These are phyloP conservation scores for Penicillium psychrofluorescens DNA, from an alignment of 495 filamentous ascomycete genomes.

Conservation along the genomic window DNA sequence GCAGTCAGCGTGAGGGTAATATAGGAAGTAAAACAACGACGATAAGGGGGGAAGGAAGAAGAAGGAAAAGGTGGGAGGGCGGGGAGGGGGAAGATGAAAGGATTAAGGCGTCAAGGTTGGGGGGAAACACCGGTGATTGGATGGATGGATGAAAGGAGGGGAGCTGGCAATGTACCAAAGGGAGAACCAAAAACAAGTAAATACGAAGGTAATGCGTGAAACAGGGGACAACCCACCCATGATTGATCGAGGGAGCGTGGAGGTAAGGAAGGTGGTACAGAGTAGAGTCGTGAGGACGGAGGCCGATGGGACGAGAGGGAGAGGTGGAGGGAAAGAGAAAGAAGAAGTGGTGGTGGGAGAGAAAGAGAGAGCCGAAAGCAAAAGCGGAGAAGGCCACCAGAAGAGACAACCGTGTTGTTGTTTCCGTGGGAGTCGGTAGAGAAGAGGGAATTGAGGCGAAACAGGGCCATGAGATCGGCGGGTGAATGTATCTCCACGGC, in stretches of 20 bases:
- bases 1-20: slow-evolving; percentile 12
- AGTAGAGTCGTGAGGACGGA: background rate
- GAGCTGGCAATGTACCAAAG: slow-evolving; percentile 18
- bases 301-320: slow-evolving; percentile 10
- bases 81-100: slow-evolving; percentile 8
- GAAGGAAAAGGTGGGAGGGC: slow-evolving; percentile 2
- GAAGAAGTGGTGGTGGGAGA: background rate
- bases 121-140: slow-evolving; percentile 16
- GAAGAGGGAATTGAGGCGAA: too few species aligned
- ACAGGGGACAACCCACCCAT: slow-evolving; percentile 23
- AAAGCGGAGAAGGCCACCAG: too few species aligned
- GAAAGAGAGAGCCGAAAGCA: background rate
- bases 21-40: slow-evolving; percentile 6
- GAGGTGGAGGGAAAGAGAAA: slow-evolving; percentile 5
- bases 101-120: slow-evolving; percentile 20
- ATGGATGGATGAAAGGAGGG: slow-evolving; percentile 11
- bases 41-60: slow-evolving; percentile 12
- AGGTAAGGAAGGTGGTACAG: slow-evolving; percentile 5
- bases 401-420: too few species aligned
- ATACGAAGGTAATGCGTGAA: background rate
- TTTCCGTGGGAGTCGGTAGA: too few species aligned
- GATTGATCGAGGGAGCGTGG: slow-evolving; percentile 7
- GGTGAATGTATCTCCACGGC: too few species aligned
- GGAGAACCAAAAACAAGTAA: slow-evolving; percentile 8
- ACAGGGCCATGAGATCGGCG: too few species aligned